phyloP scores from a whole-genome alignment of 148 eudicot species.

The Rhododendron simsii region DNA sequence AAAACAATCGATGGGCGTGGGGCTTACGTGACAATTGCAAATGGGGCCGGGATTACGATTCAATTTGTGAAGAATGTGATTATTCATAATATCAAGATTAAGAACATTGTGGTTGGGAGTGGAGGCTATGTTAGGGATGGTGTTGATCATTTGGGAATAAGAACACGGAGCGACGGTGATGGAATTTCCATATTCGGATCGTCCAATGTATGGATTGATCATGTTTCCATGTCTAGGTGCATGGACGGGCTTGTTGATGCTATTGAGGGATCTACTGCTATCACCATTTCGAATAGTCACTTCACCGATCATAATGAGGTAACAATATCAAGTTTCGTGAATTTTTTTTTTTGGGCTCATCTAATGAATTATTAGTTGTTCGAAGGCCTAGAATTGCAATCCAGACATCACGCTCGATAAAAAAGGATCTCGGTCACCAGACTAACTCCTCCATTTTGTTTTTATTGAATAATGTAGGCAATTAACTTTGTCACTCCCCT shows the following conservation, averaged over 20 bases:
- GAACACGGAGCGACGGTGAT: conserved; percentile 36
- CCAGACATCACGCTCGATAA: too few species aligned
- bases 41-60: conserved; percentile 33
- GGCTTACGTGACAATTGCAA: conserved; percentile 22
- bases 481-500: too few species aligned
- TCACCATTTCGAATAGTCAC: conserved; percentile 44
- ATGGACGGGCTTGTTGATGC: conserved; percentile 41
- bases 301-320: conserved; percentile 35
- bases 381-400: too few species aligned
- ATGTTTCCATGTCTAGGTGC: conserved; percentile 27
- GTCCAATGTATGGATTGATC: conserved; percentile 38
- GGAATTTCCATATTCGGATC: conserved; percentile 26
- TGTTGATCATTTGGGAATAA: conserved; percentile 22
- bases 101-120: conserved; percentile 6
- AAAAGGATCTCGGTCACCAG: too few species aligned
- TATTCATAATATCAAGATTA: conserved; percentile 30
- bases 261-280: conserved; percentile 33
- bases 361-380: too few species aligned
- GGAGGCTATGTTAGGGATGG: conserved; percentile 34
- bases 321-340: background rate
- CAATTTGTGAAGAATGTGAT: conserved; percentile 34
- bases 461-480: too few species aligned
- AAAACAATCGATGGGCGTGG: conserved; percentile 54
- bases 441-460: too few species aligned
- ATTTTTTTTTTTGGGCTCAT: too few species aligned